Evolutionary conservation across 202 grass and related monocot genomes (phyloP), one percentile per base, ranked within the genome.

Genomic region (Carex arenaria): DNA sequence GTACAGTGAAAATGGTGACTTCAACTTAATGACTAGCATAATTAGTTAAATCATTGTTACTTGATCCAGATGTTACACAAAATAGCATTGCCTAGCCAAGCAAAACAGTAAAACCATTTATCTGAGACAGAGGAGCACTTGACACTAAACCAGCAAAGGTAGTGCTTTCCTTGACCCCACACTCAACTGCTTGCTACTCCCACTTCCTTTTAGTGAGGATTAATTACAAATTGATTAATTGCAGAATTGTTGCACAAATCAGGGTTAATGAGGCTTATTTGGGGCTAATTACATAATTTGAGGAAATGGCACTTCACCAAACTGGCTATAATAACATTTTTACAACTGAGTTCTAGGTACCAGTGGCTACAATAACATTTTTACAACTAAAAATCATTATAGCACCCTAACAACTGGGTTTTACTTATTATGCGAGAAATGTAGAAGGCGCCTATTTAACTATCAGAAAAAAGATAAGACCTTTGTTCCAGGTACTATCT

Each of bases 401-500:
- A 32, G 0, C 49, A 34, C 49, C 9, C 26, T 67, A 38, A 67
- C 7, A 3, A 56, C 23, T 10, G 7, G 13, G 14, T 31, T 56
- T 55, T 55, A 34, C 0, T 56, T 51, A 52, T n/a, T 76, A 34
- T 2, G 60, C 3, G 19, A 67, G 12, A 52, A 78, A n/a, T n/a
- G n/a, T 34, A 52, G 26, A 80, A n/a, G n/a, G n/a, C n/a, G n/a
- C n/a, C n/a, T 6, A 9, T 85, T 64, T 60, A 78, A 53, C 13
- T 19, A 80, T 64, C 12, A 31, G 2, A n/a, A 10, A 70, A 73
- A 74, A 20, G 28, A 67, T 14, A 40, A 85, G 70, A 93, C 95
- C 92, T 98, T 98, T 38, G 89, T 87, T 32, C 95, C 92, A 79
- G 92, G 95, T 80, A 89, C 85, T 63, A 95, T 86, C 18, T 95